These are phyloP conservation scores for Coemansia pectinata DNA, from an alignment of 192 early-diverging fungal genomes.

Conservation along the genomic window DNA sequence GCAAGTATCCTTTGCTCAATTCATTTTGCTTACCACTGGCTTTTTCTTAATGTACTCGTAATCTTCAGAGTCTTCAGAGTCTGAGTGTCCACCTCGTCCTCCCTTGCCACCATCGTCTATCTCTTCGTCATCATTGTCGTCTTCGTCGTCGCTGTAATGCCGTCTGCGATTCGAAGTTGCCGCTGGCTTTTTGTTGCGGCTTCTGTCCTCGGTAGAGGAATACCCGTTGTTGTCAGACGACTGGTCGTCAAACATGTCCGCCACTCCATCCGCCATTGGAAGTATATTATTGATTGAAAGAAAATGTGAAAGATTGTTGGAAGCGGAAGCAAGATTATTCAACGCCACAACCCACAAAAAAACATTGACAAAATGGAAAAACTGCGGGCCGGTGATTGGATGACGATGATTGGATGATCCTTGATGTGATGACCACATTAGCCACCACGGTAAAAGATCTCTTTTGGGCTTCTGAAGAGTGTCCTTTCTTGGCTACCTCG, in stretches of 20 bases:
- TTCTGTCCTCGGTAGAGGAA: slow-evolving; percentile 12
- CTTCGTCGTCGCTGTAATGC: slow-evolving; percentile 30
- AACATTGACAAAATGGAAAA: neutral
- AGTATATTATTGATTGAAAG: neutral
- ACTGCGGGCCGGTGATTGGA: too few species aligned
- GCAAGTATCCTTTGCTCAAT: neutral
- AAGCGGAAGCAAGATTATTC: neutral
- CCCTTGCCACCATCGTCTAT: slow-evolving; percentile 54
- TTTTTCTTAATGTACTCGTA: neutral
- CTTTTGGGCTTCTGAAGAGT: too few species aligned
- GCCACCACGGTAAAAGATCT: too few species aligned
- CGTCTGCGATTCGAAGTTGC: slow-evolving; percentile 17
- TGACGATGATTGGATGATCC: neutral
- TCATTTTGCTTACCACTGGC: neutral
- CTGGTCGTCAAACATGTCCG: slow-evolving; percentile 71
- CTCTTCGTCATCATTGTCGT: slow-evolving; percentile 16
- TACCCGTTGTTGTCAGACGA: slow-evolving; percentile 64
- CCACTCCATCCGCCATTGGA: slow-evolving; percentile 62
- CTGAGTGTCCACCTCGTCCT: slow-evolving; percentile 11
- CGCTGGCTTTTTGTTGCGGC: slow-evolving; percentile 3
- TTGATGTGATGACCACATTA: neutral
- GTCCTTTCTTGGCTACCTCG: too few species aligned
- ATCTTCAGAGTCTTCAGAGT: slow-evolving; percentile 3
- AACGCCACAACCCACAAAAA: neutral
- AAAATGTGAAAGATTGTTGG: neutral